These are phyloP conservation scores for Xylogone sp. DNA, from an alignment of 2,329 filamentous ascomycete genomes.

Conservation along the genomic window DNA sequence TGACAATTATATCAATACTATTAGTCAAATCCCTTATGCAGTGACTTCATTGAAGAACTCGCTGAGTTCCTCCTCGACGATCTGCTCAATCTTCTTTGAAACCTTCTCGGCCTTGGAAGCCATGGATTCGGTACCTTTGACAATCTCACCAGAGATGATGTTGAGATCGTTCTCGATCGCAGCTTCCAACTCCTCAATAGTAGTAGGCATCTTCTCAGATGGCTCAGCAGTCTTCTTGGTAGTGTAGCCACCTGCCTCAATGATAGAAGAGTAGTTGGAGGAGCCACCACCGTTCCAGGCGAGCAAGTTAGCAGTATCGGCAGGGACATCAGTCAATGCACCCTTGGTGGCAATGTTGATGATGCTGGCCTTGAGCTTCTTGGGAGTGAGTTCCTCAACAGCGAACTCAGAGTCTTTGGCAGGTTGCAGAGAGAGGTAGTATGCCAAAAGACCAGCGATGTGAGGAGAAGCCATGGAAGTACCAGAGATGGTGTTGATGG, in stretches of 20 bases:
- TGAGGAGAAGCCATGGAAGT: constrained; percentile 99
- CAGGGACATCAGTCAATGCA: constrained; percentile 76
- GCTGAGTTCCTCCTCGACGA: constrained; percentile 58
- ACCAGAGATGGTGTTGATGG: constrained; percentile 97
- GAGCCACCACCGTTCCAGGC: constrained; percentile 98
- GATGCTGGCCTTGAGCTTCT: constrained; percentile 88
- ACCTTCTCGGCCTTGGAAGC: constrained; percentile 57
- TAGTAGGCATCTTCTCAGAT: constrained; percentile 42
- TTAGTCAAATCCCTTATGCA: constrained; percentile 15
- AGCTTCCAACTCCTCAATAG: constrained; percentile 58
- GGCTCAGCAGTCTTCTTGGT: constrained; percentile 43
- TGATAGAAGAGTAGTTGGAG: constrained; percentile 83
- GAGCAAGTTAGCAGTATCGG: constrained; percentile 87
- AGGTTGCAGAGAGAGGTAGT: constrained; percentile 96
- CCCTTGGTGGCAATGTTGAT: constrained; percentile 78
- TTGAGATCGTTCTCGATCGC: constrained; percentile 54
- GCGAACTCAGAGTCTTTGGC: constrained; percentile 86
- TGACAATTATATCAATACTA: neutral
- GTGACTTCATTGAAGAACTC: constrained; percentile 51
- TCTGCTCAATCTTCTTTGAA: constrained; percentile 58
- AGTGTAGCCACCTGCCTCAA: constrained; percentile 70
- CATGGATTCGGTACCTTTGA: constrained; percentile 49
- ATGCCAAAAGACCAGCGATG: constrained; percentile 92
- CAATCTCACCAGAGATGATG: constrained; percentile 52
- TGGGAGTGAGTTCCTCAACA: constrained; percentile 83